Base-by-base conservation (phyloP, 306 rosid species). In the Glycine soja region DNA sequence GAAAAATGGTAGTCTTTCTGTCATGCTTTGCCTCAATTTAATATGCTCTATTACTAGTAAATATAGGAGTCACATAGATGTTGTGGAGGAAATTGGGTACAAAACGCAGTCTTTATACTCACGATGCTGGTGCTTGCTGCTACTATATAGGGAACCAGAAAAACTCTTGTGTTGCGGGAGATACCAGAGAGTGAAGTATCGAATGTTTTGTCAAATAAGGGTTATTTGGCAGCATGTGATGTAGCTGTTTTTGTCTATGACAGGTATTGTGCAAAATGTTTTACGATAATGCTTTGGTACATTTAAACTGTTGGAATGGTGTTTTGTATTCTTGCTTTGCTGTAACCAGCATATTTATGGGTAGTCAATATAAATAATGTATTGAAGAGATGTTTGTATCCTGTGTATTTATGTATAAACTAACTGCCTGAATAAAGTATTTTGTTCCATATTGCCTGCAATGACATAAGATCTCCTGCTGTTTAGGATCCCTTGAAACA, bases 241-340 rank as follows among this genome's bases (percentile, higher is more conserved):
- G 98, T 90, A 63, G 98, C 98, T 82, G 89, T 90, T 78, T 95
- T 95, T 71, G 96, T 95, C 78, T 89, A 89, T 84, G 97, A 93
- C 88, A 84, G 95, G 99, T 95, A 85, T 57, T 4, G 40, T 36
- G 43, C 43, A 38, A 36, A 36, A 36, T 47, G 52, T 32, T 58
- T 52, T 10, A 52, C 2, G 47, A 34, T 72, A 42, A 24, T 77
- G 47, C 64, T 63, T 63, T 81, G 40, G 4, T 77, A 34, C 69
- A 50, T 79, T 74, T 75, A 70, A 34, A 18, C 43, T 62, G 8
- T 73, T 48, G 50, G 70, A 77, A 13, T 78, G 54, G 43, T 66
- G 86, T 54, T 77, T 81, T 72, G 78, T 46, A 76, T 61, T 45
- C 63, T 46, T 76, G 57, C 8, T 56, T 64, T 84, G 13, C 82